phyloP scores from a whole-genome alignment of 2,329 filamentous ascomycete genomes.

The Aspergillus pseudoviridinutans region DNA sequence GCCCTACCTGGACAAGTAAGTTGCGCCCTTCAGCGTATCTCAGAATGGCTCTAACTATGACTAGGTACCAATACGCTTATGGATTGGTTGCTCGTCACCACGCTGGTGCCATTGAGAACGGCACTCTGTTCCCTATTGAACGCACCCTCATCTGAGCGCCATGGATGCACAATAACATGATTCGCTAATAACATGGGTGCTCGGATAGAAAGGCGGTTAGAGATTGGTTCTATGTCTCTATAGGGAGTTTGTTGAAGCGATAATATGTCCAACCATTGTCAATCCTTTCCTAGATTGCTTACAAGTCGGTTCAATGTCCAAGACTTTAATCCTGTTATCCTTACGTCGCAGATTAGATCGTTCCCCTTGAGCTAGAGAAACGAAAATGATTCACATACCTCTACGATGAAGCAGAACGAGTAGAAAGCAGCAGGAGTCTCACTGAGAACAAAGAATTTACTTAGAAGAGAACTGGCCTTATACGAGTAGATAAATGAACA shows the following conservation, averaged over 20 bases:
- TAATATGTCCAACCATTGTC: no score
- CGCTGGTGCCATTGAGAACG: conserved; percentile 57
- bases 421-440: no score
- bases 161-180: no score
- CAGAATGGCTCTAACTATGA: neutral
- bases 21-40: neutral
- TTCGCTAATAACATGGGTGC: no score
- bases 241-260: no score
- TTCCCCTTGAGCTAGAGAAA: neutral
- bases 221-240: no score
- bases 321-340: neutral
- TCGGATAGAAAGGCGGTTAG: no score
- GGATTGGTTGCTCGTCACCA: conserved; percentile 61
- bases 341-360: neutral
- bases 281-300: no score
- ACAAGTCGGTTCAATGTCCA: no score
- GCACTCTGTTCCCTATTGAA: conserved; percentile 57
- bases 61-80: conserved; percentile 53
- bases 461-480: no score
- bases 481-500: no score
- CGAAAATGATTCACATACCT: neutral
- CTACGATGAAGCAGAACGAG: neutral
- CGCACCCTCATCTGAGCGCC: conserved; percentile 12
- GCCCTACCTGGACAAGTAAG: conserved; percentile 56
- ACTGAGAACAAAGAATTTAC: no score